phyloP scores from a whole-genome alignment of 768 basidiomycete genomes.

The Tulasnella sp. region DNA sequence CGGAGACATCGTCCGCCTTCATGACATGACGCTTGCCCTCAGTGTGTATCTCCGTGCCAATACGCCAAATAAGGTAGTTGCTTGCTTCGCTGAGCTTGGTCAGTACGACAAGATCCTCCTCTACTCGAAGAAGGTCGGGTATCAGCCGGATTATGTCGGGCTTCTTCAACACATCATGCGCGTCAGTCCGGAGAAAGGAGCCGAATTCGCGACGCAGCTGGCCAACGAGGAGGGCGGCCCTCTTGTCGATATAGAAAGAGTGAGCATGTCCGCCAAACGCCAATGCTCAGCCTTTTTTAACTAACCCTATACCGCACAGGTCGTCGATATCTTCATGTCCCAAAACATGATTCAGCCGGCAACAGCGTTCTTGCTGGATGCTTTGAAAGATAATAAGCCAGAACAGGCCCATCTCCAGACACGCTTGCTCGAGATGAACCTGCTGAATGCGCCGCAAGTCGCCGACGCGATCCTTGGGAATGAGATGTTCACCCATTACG shows the following conservation, averaged over 20 bases:
- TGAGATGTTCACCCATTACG: conserved; percentile 96
- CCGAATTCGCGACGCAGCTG: conserved; percentile 92
- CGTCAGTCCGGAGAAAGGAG: conserved; percentile 92
- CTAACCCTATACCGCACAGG: conserved; percentile 32
- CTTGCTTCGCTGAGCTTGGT: conserved; percentile 97
- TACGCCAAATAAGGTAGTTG: conserved; percentile 96
- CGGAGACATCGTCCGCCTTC: conserved; percentile 86
- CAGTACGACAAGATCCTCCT: conserved; percentile 97
- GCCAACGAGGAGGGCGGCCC: conserved; percentile 90
- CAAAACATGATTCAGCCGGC: conserved; percentile 99
- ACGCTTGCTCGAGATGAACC: conserved; percentile 93
- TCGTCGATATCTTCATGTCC: conserved; percentile 98
- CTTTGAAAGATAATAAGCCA: conserved; percentile 94
- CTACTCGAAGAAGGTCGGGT: conserved; percentile 94
- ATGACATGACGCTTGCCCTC: conserved; percentile 94
- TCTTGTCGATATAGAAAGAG: conserved; percentile 86
- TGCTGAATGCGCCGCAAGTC: conserved; percentile 94
- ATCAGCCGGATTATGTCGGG: conserved; percentile 83
- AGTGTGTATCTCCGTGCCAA: conserved; percentile 97
- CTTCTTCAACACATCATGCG: conserved; percentile 95
- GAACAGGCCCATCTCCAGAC: conserved; percentile 96
- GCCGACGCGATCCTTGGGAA: conserved; percentile 98
- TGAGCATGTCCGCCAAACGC: conserved; percentile 28
- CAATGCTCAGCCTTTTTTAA: neutral
- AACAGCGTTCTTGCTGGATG: conserved; percentile 94